phyloP scores from a whole-genome alignment of 2,329 filamentous ascomycete genomes.

The Aspergillus quadricinctus region DNA sequence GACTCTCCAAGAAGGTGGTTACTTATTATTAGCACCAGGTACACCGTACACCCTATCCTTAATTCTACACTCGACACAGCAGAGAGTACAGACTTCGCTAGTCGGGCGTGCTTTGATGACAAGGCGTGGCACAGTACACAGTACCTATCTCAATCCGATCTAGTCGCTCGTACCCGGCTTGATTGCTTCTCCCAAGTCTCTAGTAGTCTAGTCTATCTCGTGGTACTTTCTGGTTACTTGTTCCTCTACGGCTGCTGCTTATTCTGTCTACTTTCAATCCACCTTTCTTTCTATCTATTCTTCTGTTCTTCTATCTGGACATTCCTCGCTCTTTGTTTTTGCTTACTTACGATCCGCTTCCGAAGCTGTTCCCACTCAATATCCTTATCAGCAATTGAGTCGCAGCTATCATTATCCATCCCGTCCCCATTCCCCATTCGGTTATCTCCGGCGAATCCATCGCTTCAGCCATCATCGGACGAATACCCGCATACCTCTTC shows the following conservation, averaged over 20 bases:
- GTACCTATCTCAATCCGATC: background rate
- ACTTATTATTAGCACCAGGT: background rate
- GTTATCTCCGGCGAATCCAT: constrained; percentile 29
- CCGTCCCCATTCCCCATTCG: constrained; percentile 10
- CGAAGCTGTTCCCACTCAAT: background rate
- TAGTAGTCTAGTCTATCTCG: too few species aligned
- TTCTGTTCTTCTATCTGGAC: constrained; percentile 2
- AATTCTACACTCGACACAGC: background rate
- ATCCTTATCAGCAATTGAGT: constrained; percentile 25
- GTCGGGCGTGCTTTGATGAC: background rate
- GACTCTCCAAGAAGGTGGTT: background rate
- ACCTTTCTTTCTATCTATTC: constrained; percentile 4
- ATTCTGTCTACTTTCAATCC: background rate
- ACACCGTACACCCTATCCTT: background rate
- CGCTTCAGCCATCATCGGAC: constrained; percentile 10
- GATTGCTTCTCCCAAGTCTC: background rate
- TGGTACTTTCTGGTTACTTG: background rate
- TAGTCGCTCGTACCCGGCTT: background rate
- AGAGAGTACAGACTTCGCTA: background rate
- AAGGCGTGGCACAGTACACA: background rate
- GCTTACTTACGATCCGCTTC: background rate
- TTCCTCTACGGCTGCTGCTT: constrained; percentile 1
- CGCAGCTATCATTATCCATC: background rate
- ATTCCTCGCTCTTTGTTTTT: background rate
- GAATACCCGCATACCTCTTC: constrained; percentile 1